phyloP scores from a whole-genome alignment of 2,329 filamentous ascomycete species.

The Xylariales sp. region DNA sequence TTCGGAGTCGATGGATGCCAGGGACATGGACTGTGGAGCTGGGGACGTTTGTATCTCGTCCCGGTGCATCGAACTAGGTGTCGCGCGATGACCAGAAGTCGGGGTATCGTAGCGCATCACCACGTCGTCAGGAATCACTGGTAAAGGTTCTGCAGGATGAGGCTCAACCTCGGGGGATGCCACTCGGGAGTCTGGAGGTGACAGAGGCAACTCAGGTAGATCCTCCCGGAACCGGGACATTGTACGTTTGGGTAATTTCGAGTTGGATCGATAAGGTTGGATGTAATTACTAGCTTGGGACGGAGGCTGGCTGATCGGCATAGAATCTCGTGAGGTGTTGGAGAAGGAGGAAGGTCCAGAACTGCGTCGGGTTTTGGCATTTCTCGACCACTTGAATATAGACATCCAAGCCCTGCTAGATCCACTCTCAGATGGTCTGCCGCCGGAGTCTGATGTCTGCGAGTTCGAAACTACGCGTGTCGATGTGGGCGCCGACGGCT shows the following conservation, averaged over 20 bases:
- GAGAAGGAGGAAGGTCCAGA: constrained; percentile 74
- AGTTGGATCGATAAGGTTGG: constrained; percentile 30
- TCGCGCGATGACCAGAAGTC: constrained; percentile 40
- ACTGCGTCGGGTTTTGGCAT: constrained; percentile 50
- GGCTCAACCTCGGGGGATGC: constrained; percentile 68
- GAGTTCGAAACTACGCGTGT: constrained; percentile 25
- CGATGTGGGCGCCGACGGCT: constrained; percentile 28
- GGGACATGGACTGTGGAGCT: constrained; percentile 70
- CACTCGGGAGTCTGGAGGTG: constrained; percentile 77
- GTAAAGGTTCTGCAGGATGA: constrained; percentile 25
- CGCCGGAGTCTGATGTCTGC: constrained; percentile 45
- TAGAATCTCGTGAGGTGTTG: constrained; percentile 86
- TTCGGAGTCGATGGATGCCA: constrained; percentile 93
- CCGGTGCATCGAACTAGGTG: constrained; percentile 39
- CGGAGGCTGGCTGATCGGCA: constrained; percentile 43
- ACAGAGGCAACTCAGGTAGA: constrained; percentile 77
- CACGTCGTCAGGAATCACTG: constrained; percentile 28
- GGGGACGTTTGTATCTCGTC: constrained; percentile 44
- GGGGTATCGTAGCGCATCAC: constrained; percentile 42
- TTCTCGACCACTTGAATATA: constrained; percentile 63
- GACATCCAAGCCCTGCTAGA: constrained; percentile 58
- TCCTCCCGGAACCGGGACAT: constrained; percentile 92
- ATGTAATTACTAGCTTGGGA: constrained; percentile 28
- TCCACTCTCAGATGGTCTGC: constrained; percentile 49
- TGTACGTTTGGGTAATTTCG: constrained; percentile 65